Conservation (phyloP, 306 rosid species). For the Urtica urens region DNA sequence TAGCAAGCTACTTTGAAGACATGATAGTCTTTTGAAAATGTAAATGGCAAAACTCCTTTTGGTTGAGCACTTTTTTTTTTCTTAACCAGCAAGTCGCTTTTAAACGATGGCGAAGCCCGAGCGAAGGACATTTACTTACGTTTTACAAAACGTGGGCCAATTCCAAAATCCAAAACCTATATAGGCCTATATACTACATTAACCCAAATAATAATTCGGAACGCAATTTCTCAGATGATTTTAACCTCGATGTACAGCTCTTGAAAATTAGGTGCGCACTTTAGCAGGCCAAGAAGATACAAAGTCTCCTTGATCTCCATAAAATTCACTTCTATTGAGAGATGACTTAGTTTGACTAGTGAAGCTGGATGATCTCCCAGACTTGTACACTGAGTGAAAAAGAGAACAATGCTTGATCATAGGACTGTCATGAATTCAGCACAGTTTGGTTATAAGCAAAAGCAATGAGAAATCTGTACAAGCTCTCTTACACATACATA, state of each 20-base stretch:
- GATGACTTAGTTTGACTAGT: constrained; percentile 32
- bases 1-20: no score
- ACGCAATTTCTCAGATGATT: not conserved
- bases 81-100: no score
- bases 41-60: no score
- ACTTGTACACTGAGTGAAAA: not conserved
- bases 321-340: constrained; percentile 37
- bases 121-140: constrained; percentile 27
- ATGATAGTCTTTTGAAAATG: no score
- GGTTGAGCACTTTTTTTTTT: no score
- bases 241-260: constrained; percentile 46
- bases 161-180: no score
- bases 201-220: not conserved
- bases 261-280: constrained; percentile 45
- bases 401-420: no score
- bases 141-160: not conserved
- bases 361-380: constrained; percentile 22
- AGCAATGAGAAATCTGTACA: no score
- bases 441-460: no score
- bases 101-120: constrained; percentile 32
- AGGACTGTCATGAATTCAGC: no score
- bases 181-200: no score
- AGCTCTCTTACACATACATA: no score
- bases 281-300: constrained; percentile 36
- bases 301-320: constrained; percentile 32